Base-by-base conservation (phyloP, 225 moss, liverwort and hornwort species). In the Sphagnum contortum region DNA sequence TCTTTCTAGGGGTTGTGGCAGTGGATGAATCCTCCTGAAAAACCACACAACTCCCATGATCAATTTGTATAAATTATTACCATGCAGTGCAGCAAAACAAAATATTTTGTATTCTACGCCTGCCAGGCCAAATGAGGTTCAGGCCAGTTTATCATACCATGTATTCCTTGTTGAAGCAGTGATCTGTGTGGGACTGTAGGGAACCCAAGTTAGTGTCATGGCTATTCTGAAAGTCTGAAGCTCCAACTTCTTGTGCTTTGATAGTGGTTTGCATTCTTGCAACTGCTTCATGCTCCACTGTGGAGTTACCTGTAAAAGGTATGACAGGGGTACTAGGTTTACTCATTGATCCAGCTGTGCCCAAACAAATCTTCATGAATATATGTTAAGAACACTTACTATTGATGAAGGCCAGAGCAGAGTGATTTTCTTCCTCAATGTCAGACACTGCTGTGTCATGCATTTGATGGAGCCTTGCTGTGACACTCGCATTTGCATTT, bases 21-120 rank as follows among this genome's bases (percentile, higher is more conserved):
- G 92, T 88, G 8, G 87, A 66, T 49, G 80, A 57, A 53, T 96
- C 96, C 73, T 83, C 92, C 96, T 92, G 87, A 66, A 58, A 11
- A 29, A 12, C 8, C 29, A 29, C 29, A 29, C 29, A 29, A 1
- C 29, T 29, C 29, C 29, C 29, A 48, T 64, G 8, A 48, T 1
- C 57, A 9, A 1, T 13, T 3, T 2, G 4, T 13, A 8, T 46
- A n/a, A n/a, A 53, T 29, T 29, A 29, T 29, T 29, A 48, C 13
- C 13, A 49, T 46, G 44, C 5, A 9, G 47, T 45, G 61, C 63
- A 61, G 29, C 14, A 29, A 6, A 50, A 10, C 0, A 29, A 29
- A 29, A 29, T 29, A 29, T 29, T 29, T 29, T 29, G 0, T 29
- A 29, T 29, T 29, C 29, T 29, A 29, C 1, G 29, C 29, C 29